phyloP scores from a whole-genome alignment of 345 rosid genomes.

The Populus tremula region DNA sequence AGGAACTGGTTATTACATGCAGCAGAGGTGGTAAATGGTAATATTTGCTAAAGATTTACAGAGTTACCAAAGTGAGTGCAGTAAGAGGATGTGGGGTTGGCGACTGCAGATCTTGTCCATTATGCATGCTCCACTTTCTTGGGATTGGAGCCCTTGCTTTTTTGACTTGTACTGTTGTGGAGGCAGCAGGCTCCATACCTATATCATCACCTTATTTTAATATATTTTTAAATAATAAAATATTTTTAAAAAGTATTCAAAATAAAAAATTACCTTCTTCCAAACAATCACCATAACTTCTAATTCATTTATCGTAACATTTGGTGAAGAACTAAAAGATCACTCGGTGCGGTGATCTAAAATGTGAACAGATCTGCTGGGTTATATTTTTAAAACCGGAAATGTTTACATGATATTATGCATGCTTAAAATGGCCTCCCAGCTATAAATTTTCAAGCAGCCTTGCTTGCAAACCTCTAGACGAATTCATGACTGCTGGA shows the following conservation, averaged over 20 bases:
- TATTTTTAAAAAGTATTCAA: no score
- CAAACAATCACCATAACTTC: no score
- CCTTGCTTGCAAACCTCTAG: not conserved
- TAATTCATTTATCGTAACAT: no score
- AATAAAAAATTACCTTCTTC: no score
- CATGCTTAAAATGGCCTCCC: not conserved
- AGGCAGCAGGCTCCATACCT: not conserved
- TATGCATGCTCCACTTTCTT: conserved; percentile 7
- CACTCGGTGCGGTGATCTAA: not conserved
- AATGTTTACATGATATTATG: not conserved
- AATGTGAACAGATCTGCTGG: not conserved
- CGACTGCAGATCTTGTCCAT: not conserved
- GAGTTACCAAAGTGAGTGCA: not conserved
- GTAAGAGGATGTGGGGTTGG: not conserved
- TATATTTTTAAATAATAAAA: no score
- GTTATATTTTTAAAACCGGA: not conserved
- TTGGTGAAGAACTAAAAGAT: not conserved
- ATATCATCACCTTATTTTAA: no score
- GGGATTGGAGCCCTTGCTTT: conserved; percentile 7
- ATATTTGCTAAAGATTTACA: not conserved
- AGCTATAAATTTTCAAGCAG: not conserved
- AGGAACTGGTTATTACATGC: not conserved
- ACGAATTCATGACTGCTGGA: not conserved
- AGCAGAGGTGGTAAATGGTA: not conserved
- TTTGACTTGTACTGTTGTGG: not conserved